Base-by-base conservation (phyloP, 139 green algal genomes). In the Micractinium sp. region DNA sequence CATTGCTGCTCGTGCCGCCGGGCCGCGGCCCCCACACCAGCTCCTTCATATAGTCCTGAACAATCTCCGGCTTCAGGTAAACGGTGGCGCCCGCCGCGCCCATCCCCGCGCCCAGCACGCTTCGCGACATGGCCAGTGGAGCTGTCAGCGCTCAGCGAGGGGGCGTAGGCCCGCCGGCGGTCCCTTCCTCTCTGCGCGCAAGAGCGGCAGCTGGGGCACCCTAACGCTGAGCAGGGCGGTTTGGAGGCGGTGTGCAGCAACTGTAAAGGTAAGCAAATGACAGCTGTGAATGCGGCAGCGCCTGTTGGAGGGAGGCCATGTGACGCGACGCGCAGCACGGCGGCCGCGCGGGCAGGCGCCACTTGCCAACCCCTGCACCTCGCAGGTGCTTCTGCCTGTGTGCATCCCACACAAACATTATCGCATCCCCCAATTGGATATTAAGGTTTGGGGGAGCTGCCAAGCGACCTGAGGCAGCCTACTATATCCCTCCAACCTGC, bases 51-150 rank as follows among this genome's bases (percentile, higher is more conserved):
- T 56, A 84, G 27, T 91, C 81, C 33, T 85, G 61, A 29, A 91
- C 39, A 16, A 89, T 36, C 35, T 91, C 88, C 9, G 88, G 88
- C 85, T 73, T 69, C n/a, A 88, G 67, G 67, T 91, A 91, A 35
- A 56, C 81, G 2, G 88, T 91, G 66, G 88, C 82, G 35, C 41
- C 88, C 61, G 41, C 82, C 12, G 88, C 88, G 23, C 88, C 88
- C n/a, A 91, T 33, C 22, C 35, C 88, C n/a, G 66, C 88, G 39
- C 88, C 85, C 38, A 87, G 66, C 38, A 87, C 38, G 29, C 67
- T 56, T 27, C 83, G 83, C 25, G 67, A 81, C 83, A 87, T 87
- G 18, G 27, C n/a, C 19, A 56, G 2, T 3, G 25, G 53, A 63
- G 18, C 83, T 53, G 74, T 20, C 2, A n/a, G 16, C 71, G 31